phyloP scores from a whole-genome alignment of 208 protist genomes.

The Crithidia fasciculata region DNA sequence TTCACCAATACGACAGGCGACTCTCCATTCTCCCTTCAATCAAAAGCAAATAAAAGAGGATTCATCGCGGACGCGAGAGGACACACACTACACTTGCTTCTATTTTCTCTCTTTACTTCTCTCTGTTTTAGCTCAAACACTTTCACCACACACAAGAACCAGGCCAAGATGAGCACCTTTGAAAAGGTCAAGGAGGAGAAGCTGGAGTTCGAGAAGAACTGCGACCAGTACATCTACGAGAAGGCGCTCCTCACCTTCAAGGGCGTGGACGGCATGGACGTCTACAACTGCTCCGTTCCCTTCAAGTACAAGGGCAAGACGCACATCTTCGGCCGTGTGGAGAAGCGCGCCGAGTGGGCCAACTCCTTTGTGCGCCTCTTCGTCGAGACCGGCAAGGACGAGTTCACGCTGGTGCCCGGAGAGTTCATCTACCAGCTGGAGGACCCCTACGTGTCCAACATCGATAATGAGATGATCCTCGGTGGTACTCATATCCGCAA shows the following conservation, averaged over 20 bases:
- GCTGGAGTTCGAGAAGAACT: conserved; percentile 51
- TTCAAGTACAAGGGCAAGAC: conserved; percentile 54
- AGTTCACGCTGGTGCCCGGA: conserved; percentile 48
- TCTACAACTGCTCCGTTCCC: conserved; percentile 75
- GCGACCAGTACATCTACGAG: conserved; percentile 47
- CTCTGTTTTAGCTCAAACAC: background rate
- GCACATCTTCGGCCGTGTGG: conserved; percentile 67
- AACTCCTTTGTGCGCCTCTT: conserved; percentile 67
- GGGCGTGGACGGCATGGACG: conserved; percentile 69
- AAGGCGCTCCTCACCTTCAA: conserved; percentile 59
- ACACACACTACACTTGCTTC: background rate
- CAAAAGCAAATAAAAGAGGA: background rate
- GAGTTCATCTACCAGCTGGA: conserved; percentile 46
- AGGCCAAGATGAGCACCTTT: conserved; percentile 36
- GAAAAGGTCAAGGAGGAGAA: conserved; percentile 50
- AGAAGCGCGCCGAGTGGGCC: conserved; percentile 61
- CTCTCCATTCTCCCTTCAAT: no score
- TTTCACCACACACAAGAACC: background rate
- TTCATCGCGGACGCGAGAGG: background rate
- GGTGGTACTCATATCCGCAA: conserved; percentile 66
- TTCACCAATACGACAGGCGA: no score
- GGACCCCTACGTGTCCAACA: conserved; percentile 52
- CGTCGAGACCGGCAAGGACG: conserved; percentile 59
- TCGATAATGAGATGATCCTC: conserved; percentile 52
- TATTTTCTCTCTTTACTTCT: no score